A percentile compares a stretch with the other conserved stretches of the same genome.
These are phyloP conservation scores for Elymus sibiricus DNA, from an alignment of 176 grass and related monocot species.

Conservation along the genomic window DNA sequence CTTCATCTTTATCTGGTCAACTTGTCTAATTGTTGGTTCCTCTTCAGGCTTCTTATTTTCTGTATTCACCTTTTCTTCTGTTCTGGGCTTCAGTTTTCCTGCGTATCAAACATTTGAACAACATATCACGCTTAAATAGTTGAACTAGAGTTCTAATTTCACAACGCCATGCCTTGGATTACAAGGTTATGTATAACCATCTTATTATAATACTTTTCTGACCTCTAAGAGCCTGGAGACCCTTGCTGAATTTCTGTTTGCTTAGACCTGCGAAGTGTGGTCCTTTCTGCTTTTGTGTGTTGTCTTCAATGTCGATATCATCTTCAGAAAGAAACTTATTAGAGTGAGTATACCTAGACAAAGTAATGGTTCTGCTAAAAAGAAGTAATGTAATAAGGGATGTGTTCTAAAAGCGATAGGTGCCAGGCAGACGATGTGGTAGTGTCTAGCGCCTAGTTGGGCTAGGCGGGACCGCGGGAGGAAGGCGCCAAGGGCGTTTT, in stretches of 20 bases:
- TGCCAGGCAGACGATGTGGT: not conserved
- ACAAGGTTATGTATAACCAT: constrained; percentile 13
- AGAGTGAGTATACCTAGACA: constrained; percentile 14
- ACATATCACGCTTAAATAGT: not conserved
- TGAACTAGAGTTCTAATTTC: constrained; percentile 25
- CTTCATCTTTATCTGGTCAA: constrained; percentile 95
- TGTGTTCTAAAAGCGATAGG: not conserved
- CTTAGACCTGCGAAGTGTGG: constrained; percentile 70
- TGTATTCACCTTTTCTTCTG: constrained; percentile 57
- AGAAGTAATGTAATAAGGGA: constrained; percentile 6
- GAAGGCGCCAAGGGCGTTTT: not conserved
- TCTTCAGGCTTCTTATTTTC: constrained; percentile 52
- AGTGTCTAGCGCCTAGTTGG: not conserved
- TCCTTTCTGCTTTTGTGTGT: constrained; percentile 70
- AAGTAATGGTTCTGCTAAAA: not conserved
- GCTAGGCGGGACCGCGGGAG: not conserved
- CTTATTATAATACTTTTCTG: constrained; percentile 12
- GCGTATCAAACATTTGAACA: constrained; percentile 24
- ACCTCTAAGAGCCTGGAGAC: constrained; percentile 82
- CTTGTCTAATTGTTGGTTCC: constrained; percentile 43
- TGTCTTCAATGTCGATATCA: constrained; percentile 88
- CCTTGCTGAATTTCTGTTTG: constrained; percentile 84
- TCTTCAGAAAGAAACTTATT: constrained; percentile 47
- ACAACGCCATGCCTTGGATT: constrained; percentile 4
- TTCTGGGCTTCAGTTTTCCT: constrained; percentile 83